Base-by-base conservation (phyloP, 495 filamentous ascomycete genomes). In the Melanomma pulvis-pyrius region DNA sequence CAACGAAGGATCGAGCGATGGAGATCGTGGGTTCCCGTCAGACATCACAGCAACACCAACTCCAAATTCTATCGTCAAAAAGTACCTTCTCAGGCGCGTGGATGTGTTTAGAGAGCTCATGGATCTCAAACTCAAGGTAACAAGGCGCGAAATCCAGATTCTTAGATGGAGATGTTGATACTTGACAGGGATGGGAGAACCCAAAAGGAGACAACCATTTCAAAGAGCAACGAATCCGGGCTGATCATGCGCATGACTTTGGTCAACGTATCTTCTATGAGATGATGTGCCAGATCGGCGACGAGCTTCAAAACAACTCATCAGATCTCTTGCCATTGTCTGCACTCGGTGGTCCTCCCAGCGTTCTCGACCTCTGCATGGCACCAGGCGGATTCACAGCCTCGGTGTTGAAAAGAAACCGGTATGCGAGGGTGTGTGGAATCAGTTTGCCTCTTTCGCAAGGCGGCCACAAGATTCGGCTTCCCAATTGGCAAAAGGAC, bases 281-380 rank as follows among this genome's bases (percentile, higher is more conserved):
- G 3, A 74, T 78, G 71, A 80, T 82, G 74, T 53, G 62, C 22
- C 36, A 69, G 1, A 74, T 77, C 30, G 78, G 59, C 0, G n/a
- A 69, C 1, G 74, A 81, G 17, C 69, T 79, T 63, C 59, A 75
- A 11, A 8, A 21, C 9, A 47, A 13, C 12, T 78, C 69, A 44
- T 39, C 22, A 24, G 76, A 59, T 1, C 67, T 79, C 39, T n/a
- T 39, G 0, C 21, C 17, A 52, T 24, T 11, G 22, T 0, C 59
- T 59, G 44, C 32, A 1, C 3, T 4, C 8, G 17, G 11, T 13
- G 30, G 59, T 36, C 29, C 29, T 28, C 46, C 55, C 8, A 59
- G 21, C 17, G 76, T 83, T 32, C 79, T 87, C 1, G 82, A 88
- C 65, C 70, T 86, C 44, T 86, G 85, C 70, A 82, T 84, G 77